Evolutionary conservation across 495 filamentous ascomycete species (phyloP).

Genomic region (Platismatia glauca): DNA sequence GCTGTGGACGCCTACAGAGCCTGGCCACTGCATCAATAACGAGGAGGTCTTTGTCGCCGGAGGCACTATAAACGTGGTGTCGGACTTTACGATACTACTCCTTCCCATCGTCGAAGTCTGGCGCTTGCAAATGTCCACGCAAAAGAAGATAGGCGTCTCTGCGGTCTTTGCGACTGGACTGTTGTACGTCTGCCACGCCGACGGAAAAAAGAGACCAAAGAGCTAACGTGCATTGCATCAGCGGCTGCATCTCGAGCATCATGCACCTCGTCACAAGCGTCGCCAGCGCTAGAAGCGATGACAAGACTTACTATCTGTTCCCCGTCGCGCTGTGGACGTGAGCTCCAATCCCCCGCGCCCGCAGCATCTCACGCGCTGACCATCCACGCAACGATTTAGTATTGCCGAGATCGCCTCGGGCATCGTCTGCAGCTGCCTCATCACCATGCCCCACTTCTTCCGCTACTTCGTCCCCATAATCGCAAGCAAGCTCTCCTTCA

Average conservation of each 20-base stretch:
- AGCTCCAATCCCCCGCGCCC: background rate
- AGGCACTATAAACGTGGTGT: constrained; percentile 28
- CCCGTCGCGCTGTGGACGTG: constrained; percentile 12
- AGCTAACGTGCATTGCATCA: background rate
- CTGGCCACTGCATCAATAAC: constrained; percentile 28
- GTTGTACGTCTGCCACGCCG: background rate
- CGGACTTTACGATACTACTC: constrained; percentile 28
- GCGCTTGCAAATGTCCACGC: constrained; percentile 14
- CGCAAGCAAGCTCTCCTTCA: background rate
- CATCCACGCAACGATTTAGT: background rate
- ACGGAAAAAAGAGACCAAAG: background rate
- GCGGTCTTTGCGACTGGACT: constrained; percentile 6
- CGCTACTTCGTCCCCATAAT: constrained; percentile 5
- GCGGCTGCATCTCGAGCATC: constrained; percentile 16
- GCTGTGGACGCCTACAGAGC: constrained; percentile 4
- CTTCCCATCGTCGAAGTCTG: constrained; percentile 27
- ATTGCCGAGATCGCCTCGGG: constrained; percentile 12
- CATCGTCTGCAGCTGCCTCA: constrained; percentile 13
- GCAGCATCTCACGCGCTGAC: background rate
- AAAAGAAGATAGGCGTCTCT: constrained; percentile 1
- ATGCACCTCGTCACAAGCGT: constrained; percentile 13
- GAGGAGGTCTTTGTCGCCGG: constrained; percentile 22
- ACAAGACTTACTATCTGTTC: constrained; percentile 13
- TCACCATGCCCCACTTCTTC: constrained; percentile 7
- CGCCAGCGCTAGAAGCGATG: constrained; percentile 1